Evolutionary conservation across 305 asterid genomes (phyloP), one percentile per base, ranked within the genome.

Genomic region (Fraxinus nigra): DNA sequence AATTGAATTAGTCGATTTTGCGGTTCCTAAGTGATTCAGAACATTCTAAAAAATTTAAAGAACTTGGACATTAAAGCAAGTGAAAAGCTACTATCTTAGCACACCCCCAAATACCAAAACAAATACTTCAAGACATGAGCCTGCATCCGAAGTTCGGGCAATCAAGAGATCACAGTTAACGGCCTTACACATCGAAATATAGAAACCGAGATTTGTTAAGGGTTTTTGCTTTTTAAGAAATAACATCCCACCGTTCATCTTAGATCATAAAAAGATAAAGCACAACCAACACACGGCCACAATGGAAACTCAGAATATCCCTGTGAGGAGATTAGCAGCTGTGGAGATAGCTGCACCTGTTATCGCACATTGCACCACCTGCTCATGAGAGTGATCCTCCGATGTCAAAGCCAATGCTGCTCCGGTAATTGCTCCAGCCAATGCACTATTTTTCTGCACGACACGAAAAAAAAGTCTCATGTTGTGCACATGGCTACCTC

Each of bases 341-440:
- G 95, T 84, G 16, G 98, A 94, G 37, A 94, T 83, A 3, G 98
- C 98, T 35, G 97, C 97, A 18, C 97, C 97, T 0, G 97, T 93
- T 4, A 93, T 90, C 5, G 93, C 98, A 76, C 91, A 89, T 77
- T 93, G 97, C 85, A 93, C 94, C 28, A 94, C 84, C 77, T 92
- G 95, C 80, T 94, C 97, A 7, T 93, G 98, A 4, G 97, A 92
- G 48, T 84, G 88, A n/a, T 89, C 87, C n/a, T 92, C 95, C 0
- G 89, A 7, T 0, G 97, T 94, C 51, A 94, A 78, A 0, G 97
- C 94, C 85, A 94, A 33, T 1, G 97, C 98, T 2, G 97, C 98
- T 75, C 98, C 98, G 0, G 98, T 94, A 6, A 91, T 76, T 1
- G 98, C 98, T 40, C 97, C 98, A 0, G 98, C 97, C 90, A 93